These are phyloP conservation scores for Wickerhamiella lipophila DNA, from an alignment of 805 yeast species.

Conservation along the genomic window DNA sequence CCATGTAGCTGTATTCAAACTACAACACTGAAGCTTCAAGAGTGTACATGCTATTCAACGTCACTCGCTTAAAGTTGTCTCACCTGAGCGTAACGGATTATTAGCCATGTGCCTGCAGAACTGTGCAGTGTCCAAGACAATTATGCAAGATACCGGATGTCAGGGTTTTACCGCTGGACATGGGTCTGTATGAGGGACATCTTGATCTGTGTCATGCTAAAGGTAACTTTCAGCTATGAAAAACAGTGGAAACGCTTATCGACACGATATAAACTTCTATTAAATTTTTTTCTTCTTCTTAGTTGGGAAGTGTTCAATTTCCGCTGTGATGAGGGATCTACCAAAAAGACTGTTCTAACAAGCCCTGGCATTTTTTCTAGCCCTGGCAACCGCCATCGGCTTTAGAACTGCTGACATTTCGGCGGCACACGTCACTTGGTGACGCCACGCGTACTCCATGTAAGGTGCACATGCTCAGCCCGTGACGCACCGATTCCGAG, in stretches of 20 bases:
- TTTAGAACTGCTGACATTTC: background rate
- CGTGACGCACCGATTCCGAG: background rate
- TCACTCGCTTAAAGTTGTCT: background rate
- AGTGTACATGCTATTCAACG: background rate
- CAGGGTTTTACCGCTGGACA: background rate
- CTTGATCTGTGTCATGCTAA: too few relatives aligned
- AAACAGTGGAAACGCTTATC: too few relatives aligned
- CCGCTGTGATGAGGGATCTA: background rate
- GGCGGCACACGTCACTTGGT: background rate
- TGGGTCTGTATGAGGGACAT: too few relatives aligned
- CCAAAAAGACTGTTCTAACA: too few relatives aligned
- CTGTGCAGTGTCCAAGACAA: background rate
- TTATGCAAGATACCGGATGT: background rate
- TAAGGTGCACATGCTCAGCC: background rate
- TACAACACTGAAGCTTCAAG: too few relatives aligned
- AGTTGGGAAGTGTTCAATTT: too few relatives aligned
- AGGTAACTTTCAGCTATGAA: too few relatives aligned
- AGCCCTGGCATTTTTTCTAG: background rate
- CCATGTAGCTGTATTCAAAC: too few relatives aligned
- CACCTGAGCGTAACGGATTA: conserved; percentile 1
- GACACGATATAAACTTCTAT: too few relatives aligned
- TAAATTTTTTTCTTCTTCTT: too few relatives aligned
- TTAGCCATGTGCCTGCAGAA: background rate
- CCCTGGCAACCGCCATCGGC: background rate
- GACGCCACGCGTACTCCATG: background rate